Conservation (phyloP, 495 filamentous ascomycete genomes). For the Penicillium mononematosum region DNA sequence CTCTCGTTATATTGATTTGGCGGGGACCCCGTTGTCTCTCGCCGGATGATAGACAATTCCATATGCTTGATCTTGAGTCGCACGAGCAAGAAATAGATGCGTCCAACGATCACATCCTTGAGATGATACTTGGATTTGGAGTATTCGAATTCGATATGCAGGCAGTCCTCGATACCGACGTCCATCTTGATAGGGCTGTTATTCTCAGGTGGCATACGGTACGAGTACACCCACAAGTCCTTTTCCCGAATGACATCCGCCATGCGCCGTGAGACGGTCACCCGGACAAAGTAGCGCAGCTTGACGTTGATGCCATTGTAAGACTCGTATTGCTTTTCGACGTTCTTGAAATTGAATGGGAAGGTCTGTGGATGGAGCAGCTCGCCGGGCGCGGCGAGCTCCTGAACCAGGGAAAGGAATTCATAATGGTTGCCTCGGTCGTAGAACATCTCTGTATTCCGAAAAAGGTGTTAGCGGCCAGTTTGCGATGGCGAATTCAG, state of each 20-base stretch:
- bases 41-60: constrained; percentile 96
- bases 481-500: background rate
- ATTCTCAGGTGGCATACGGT: constrained; percentile 96
- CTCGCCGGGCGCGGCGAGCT: constrained; percentile 93
- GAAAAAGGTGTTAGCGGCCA: constrained; percentile 4
- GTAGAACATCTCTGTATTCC: constrained; percentile 88
- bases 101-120: constrained; percentile 98
- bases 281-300: constrained; percentile 95
- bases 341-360: constrained; percentile 99
- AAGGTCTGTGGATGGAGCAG: constrained; percentile 98
- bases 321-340: constrained; percentile 99
- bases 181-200: constrained; percentile 99
- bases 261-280: constrained; percentile 95
- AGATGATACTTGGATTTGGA: constrained; percentile 98
- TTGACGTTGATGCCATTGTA: constrained; percentile 99
- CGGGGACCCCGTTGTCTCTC: constrained; percentile 95
- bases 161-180: constrained; percentile 97
- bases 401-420: constrained; percentile 93
- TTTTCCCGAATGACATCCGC: constrained; percentile 98
- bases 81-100: constrained; percentile 98
- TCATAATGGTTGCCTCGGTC: constrained; percentile 99
- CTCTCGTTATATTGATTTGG: constrained; percentile 99
- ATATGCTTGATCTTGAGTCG: constrained; percentile 99
- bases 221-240: constrained; percentile 99
- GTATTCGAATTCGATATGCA: constrained; percentile 99